A percentile compares a stretch with the other conserved stretches of the same genome.
Conservation (phyloP, 345 rosid species). For the Anacardium occidentale region DNA sequence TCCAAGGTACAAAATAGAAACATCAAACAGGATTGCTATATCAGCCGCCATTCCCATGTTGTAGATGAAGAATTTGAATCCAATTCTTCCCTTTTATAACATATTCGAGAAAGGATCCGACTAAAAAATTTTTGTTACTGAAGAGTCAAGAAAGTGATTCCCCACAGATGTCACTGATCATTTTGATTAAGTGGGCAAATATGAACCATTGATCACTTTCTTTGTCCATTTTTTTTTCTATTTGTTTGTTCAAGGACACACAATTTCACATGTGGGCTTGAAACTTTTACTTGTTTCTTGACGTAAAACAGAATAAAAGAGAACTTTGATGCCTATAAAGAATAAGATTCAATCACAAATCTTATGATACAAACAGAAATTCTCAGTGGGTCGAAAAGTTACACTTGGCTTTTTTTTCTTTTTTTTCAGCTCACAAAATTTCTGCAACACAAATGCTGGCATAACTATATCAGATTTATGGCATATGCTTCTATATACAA, state of each 20-base stretch:
- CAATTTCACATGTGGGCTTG: too few relatives aligned
- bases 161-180: background rate
- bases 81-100: background rate
- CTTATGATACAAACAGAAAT: background rate
- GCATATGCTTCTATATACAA: background rate
- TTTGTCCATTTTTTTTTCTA: too few relatives aligned
- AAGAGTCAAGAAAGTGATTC: background rate
- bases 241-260: too few relatives aligned
- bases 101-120: background rate
- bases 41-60: background rate
- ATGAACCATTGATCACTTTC: background rate
- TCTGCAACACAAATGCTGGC: background rate
- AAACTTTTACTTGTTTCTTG: too few relatives aligned
- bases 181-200: background rate
- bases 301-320: too few relatives aligned
- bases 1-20: too few relatives aligned
- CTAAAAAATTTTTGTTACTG: background rate
- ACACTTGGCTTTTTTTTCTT: too few relatives aligned
- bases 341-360: background rate
- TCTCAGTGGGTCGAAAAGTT: too few relatives aligned
- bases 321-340: too few relatives aligned
- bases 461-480: background rate
- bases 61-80: background rate
- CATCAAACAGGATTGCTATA: too few relatives aligned
- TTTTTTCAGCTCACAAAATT: background rate